Evolutionary conservation across 2,329 filamentous ascomycete genomes (phyloP).

Genomic region (Beauveria varroae): DNA sequence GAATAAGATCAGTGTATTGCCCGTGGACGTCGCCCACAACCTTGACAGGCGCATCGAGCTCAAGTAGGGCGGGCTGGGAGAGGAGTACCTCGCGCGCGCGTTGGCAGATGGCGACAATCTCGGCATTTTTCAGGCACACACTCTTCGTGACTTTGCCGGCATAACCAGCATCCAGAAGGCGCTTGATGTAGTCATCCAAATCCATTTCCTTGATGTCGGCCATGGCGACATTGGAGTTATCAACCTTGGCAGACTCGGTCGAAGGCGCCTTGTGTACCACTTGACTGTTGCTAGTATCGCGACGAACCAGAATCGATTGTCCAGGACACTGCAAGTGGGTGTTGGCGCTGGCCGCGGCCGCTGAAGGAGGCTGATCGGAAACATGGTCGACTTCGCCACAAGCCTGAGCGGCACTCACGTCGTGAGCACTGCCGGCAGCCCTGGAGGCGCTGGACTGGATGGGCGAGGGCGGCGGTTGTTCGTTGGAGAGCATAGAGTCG

Average conservation of each 20-base stretch:
- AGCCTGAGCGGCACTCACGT: conserved; percentile 72
- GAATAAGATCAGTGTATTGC: conserved; percentile 91
- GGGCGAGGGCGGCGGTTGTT: conserved; percentile 72
- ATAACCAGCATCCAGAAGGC: conserved; percentile 89
- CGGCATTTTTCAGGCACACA: conserved; percentile 93
- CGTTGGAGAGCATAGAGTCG: conserved; percentile 40
- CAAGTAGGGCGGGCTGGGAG: conserved; percentile 83
- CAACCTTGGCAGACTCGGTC: conserved; percentile 34
- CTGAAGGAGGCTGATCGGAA: conserved; percentile 78
- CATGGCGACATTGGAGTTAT: conserved; percentile 63
- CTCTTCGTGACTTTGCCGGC: conserved; percentile 96
- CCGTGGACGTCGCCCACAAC: conserved; percentile 96
- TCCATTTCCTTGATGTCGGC: conserved; percentile 87
- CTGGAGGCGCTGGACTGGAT: conserved; percentile 70
- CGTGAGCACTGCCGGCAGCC: conserved; percentile 54
- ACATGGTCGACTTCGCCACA: conserved; percentile 91
- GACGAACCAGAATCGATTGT: conserved; percentile 83
- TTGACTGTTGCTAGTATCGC: conserved; percentile 57
- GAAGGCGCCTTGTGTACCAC: conserved; percentile 47
- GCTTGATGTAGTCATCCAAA: conserved; percentile 93
- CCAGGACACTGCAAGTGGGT: conserved; percentile 62
- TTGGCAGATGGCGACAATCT: conserved; percentile 89
- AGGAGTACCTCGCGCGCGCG: conserved; percentile 84
- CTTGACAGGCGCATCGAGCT: conserved; percentile 91
- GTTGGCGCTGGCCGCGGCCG: conserved; percentile 48